These are phyloP conservation scores for Coniochaeta sp. DNA, from an alignment of 2,329 filamentous ascomycete genomes.

Conservation along the genomic window DNA sequence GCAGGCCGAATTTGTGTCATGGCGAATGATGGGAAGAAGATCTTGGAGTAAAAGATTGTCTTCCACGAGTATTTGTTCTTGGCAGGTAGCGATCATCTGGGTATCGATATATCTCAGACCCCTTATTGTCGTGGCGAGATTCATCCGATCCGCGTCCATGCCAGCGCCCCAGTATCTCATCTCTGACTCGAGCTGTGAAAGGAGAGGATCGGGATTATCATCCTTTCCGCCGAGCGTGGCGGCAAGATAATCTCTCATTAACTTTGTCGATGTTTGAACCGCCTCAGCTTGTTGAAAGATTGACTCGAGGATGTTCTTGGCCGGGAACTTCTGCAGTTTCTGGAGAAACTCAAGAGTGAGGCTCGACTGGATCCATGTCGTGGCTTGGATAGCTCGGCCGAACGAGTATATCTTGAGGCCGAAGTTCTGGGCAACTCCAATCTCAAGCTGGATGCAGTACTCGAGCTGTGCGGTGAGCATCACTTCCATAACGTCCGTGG, in stretches of 20 bases:
- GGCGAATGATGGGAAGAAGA: constrained; percentile 9
- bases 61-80: constrained; percentile 11
- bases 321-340: constrained; percentile 10
- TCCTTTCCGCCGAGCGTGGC: constrained; percentile 10
- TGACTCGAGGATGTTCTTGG: constrained; percentile 8
- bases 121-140: constrained; percentile 9
- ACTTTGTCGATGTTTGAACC: neutral
- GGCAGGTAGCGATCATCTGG: constrained; percentile 9
- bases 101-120: constrained; percentile 7
- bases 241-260: constrained; percentile 10
- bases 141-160: constrained; percentile 12
- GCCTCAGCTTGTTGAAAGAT: constrained; percentile 7
- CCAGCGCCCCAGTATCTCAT: constrained; percentile 10
- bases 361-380: constrained; percentile 10
- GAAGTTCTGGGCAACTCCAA: constrained; percentile 9
- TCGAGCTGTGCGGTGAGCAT: constrained; percentile 10
- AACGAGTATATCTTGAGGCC: constrained; percentile 12
- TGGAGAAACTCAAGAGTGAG: constrained; percentile 8
- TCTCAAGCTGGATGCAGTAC: constrained; percentile 7
- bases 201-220: constrained; percentile 1
- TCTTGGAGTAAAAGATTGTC: constrained; percentile 13
- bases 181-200: neutral
- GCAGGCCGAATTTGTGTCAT: constrained; percentile 9
- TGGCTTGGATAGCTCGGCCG: constrained; percentile 7
- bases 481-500: constrained; percentile 7